A percentile compares a stretch with the other conserved stretches of the same genome.
Conservation (phyloP, 2,329 filamentous ascomycete species). For the Aspergillus tubingensis region DNA sequence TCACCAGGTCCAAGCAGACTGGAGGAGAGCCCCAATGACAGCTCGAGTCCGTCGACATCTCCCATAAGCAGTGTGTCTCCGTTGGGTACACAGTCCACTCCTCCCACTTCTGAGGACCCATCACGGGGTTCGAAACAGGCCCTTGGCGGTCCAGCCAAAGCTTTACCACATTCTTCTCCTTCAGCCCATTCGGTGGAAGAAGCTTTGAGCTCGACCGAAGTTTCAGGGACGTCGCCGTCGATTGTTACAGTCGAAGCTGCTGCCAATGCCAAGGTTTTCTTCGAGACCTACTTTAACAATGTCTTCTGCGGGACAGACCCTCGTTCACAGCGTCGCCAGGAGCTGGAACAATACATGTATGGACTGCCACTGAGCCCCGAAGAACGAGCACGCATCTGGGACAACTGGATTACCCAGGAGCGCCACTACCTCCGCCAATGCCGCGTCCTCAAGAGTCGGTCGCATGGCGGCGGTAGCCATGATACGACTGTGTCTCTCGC, state of each 20-base stretch:
- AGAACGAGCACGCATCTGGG: conserved; percentile 54
- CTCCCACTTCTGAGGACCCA: conserved; percentile 37
- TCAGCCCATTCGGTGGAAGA: conserved; percentile 4
- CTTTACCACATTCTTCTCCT: conserved; percentile 8
- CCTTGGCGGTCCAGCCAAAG: conserved; percentile 12
- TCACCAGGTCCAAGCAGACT: conserved; percentile 21
- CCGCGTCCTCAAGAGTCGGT: conserved; percentile 68
- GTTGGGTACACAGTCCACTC: conserved; percentile 34
- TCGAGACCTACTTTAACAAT: conserved; percentile 83
- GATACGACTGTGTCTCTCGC: conserved; percentile 56
- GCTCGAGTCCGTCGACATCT: conserved; percentile 35
- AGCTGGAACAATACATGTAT: conserved; percentile 66
- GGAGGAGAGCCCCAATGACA: conserved; percentile 34
- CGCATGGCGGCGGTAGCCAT: conserved; percentile 42
- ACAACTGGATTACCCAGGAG: conserved; percentile 67
- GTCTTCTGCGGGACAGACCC: conserved; percentile 60
- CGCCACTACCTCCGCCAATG: conserved; percentile 72
- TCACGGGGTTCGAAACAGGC: conserved; percentile 19
- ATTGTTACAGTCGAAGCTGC: conserved; percentile 71
- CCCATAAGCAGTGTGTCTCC: conserved; percentile 34
- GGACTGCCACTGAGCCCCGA: conserved; percentile 59
- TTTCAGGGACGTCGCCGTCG: conserved; percentile 29
- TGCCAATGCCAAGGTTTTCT: conserved; percentile 78
- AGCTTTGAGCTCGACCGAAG: conserved; percentile 13
- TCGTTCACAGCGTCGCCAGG: conserved; percentile 61